Conservation (phyloP, 164 flowering plant species). For the Tetracentron sinense region DNA sequence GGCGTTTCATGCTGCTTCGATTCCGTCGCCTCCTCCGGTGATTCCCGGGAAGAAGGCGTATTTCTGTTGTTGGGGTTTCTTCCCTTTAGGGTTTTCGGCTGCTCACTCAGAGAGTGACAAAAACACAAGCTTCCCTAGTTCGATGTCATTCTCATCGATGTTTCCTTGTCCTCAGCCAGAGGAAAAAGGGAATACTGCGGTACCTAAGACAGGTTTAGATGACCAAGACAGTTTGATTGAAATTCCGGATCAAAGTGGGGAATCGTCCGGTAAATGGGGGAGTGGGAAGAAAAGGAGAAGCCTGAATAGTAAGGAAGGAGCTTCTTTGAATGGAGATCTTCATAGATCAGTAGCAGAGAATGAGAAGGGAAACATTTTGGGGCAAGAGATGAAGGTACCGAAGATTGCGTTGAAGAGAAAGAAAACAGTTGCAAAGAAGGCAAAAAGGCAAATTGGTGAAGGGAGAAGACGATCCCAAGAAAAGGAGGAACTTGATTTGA, state of each 20-base stretch:
- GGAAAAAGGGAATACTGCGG: conserved; percentile 1
- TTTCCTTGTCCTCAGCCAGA: conserved; percentile 20
- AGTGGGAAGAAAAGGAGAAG: conserved; percentile 3
- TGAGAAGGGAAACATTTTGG: not conserved
- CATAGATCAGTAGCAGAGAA: not conserved
- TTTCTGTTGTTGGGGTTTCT: conserved; percentile 73
- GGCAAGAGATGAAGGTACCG: conserved; percentile 1
- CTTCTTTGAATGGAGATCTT: not conserved
- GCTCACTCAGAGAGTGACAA: conserved; percentile 19
- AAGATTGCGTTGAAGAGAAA: conserved; percentile 6
- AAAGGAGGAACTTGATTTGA: conserved; percentile 61
- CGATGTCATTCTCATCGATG: conserved; percentile 54
- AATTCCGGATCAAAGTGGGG: conserved; percentile 10
- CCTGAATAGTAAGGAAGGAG: not conserved
- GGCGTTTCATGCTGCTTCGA: conserved; percentile 55
- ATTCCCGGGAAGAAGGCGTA: conserved; percentile 64
- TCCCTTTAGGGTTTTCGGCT: conserved; percentile 52
- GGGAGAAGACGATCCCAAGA: conserved; percentile 3
- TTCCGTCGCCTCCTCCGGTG: conserved; percentile 49
- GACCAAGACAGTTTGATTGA: conserved; percentile 1
- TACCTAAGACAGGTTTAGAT: not conserved
- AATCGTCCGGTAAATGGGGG: not conserved
- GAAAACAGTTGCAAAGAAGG: conserved; percentile 22
- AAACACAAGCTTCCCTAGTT: conserved; percentile 30
- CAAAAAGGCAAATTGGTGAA: conserved; percentile 21